These are phyloP conservation scores for Vaccinium macrocarpon DNA, from an alignment of 148 eudicot species.

Conservation along the genomic window DNA sequence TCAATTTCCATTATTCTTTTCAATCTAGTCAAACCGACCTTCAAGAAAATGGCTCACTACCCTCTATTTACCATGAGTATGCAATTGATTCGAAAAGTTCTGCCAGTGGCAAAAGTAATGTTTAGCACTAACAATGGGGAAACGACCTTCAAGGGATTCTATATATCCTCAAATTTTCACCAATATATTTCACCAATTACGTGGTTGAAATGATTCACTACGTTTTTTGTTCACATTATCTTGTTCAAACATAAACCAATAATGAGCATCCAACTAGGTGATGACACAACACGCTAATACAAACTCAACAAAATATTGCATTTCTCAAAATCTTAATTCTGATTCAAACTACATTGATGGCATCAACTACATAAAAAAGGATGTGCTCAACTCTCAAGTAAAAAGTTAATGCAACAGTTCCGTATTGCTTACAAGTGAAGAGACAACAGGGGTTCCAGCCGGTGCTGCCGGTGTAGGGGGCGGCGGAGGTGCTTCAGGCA, in stretches of 20 bases:
- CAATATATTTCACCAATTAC: neutral
- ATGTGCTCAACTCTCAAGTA: neutral
- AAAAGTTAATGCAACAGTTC: neutral
- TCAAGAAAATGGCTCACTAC: neutral
- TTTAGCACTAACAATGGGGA: neutral
- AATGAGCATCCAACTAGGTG: neutral
- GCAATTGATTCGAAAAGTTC: neutral
- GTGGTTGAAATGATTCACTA: neutral
- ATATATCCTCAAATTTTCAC: neutral
- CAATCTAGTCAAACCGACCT: neutral
- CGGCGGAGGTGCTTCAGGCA: conserved; percentile 70
- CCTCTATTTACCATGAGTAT: neutral
- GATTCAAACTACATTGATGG: too few species aligned
- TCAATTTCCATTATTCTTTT: neutral
- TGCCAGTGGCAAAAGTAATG: neutral
- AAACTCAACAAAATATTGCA: too few species aligned
- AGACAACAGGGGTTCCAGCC: conserved; percentile 57
- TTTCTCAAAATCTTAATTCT: neutral
- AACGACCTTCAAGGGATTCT: neutral
- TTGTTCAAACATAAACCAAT: neutral
- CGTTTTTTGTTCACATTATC: neutral
- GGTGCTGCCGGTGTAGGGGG: conserved; percentile 64
- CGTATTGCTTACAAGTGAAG: conserved; percentile 54
- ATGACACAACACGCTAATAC: neutral
- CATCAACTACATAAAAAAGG: neutral